Evolutionary conservation across 2,329 filamentous ascomycete species (phyloP).

Genomic region (Aciculosporium take): DNA sequence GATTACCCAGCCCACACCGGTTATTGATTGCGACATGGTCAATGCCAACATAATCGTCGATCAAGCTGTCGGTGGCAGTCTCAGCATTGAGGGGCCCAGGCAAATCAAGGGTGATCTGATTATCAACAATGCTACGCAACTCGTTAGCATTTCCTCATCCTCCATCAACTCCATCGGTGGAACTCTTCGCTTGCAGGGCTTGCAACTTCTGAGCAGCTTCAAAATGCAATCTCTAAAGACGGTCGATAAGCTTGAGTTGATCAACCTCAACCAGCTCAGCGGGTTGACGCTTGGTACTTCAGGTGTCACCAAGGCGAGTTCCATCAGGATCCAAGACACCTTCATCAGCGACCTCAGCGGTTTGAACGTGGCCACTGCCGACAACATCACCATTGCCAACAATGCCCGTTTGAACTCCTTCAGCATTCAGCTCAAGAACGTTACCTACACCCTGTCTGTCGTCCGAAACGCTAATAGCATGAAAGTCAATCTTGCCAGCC

Average conservation of each 20-base stretch:
- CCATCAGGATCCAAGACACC: constrained; percentile 73
- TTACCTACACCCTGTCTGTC: constrained; percentile 57
- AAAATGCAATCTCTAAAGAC: constrained; percentile 48
- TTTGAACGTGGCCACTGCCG: constrained; percentile 63
- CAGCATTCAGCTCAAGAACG: constrained; percentile 63
- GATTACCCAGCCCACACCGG: constrained; percentile 46
- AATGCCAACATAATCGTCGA: constrained; percentile 54
- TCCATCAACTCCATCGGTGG: constrained; percentile 53
- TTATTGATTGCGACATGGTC: constrained; percentile 54
- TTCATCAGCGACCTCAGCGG: constrained; percentile 64
- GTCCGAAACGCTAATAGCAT: constrained; percentile 67
- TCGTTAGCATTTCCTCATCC: constrained; percentile 49
- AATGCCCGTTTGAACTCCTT: constrained; percentile 68
- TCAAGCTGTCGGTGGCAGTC: constrained; percentile 35
- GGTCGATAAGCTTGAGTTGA: constrained; percentile 56
- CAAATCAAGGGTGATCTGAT: constrained; percentile 43
- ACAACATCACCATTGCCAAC: constrained; percentile 73
- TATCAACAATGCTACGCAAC: constrained; percentile 41
- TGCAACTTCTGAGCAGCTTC: constrained; percentile 55
- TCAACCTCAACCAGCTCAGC: constrained; percentile 51
- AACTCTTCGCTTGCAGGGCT: constrained; percentile 52
- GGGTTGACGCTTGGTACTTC: constrained; percentile 33
- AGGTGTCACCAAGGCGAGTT: constrained; percentile 50
- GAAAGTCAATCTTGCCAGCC: constrained; percentile 59
- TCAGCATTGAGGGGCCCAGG: constrained; percentile 48